Evolutionary conservation across 495 filamentous ascomycete species (phyloP).

Genomic region (Alectoria sarmentosa): DNA sequence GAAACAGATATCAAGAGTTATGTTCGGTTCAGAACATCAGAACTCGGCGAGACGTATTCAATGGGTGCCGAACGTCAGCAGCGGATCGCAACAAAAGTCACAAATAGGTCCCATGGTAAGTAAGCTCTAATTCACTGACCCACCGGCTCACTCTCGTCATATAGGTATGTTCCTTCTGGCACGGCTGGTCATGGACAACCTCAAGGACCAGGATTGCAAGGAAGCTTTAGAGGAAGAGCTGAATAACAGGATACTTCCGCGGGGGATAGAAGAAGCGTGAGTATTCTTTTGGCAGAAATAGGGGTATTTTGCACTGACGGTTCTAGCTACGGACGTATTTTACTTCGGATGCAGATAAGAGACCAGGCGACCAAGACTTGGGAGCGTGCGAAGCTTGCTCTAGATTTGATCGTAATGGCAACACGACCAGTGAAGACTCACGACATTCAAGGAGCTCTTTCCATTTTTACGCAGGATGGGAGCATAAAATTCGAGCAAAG

Average conservation of each 20-base stretch:
- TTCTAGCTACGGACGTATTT: slow-evolving; percentile 27
- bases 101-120: slow-evolving; percentile 24
- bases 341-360: slow-evolving; percentile 22
- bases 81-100: slow-evolving; percentile 18
- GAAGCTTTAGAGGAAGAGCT: slow-evolving; percentile 16
- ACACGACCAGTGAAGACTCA: slow-evolving; percentile 20
- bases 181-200: slow-evolving; percentile 27
- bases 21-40: slow-evolving; percentile 16
- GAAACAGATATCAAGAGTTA: slow-evolving; percentile 17
- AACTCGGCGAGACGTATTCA: slow-evolving; percentile 13
- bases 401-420: slow-evolving; percentile 12
- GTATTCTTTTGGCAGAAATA: not conserved
- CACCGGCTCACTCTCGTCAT: too few relatives aligned
- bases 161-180: slow-evolving; percentile 32
- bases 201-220: slow-evolving; percentile 12
- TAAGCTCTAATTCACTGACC: not conserved
- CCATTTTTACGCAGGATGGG: slow-evolving; percentile 19
- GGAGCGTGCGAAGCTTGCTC: slow-evolving; percentile 17
- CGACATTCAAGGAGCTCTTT: slow-evolving; percentile 28
- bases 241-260: slow-evolving; percentile 8
- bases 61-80: slow-evolving; percentile 8
- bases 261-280: slow-evolving; percentile 19
- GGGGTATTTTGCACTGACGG: not conserved
- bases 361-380: not conserved
- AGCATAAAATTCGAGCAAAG: slow-evolving; percentile 20